A percentile compares a stretch with the other conserved stretches of the same genome.
phyloP scores from a whole-genome alignment of 495 filamentous ascomycete species.

The Daldinia vernicosa region DNA sequence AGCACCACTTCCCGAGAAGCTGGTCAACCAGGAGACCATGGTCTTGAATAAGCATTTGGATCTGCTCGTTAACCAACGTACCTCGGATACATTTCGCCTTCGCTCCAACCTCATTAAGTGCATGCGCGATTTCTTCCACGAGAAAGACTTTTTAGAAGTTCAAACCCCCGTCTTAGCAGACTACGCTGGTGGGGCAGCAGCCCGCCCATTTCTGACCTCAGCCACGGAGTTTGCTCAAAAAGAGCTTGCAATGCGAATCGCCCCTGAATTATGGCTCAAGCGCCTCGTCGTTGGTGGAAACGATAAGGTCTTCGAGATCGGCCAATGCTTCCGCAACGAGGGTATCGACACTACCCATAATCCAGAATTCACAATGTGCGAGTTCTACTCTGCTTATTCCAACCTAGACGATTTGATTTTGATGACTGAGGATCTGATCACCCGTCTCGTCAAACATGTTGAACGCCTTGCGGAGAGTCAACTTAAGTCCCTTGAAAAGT shows the following conservation, averaged over 20 bases:
- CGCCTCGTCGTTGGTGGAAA: constrained; percentile 91
- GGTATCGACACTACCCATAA: constrained; percentile 94
- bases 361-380: constrained; percentile 95
- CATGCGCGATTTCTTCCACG: constrained; percentile 76
- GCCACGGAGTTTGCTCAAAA: constrained; percentile 75
- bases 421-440: constrained; percentile 74
- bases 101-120: constrained; percentile 78
- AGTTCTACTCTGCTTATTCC: constrained; percentile 91
- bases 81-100: constrained; percentile 73
- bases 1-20: constrained; percentile 72
- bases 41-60: constrained; percentile 80
- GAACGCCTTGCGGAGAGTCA: constrained; percentile 57
- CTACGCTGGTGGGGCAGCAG: constrained; percentile 80
- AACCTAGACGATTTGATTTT: constrained; percentile 78
- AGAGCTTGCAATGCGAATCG: constrained; percentile 79
- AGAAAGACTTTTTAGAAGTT: constrained; percentile 80
- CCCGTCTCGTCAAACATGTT: constrained; percentile 64
- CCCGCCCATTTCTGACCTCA: constrained; percentile 82
- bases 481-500: constrained; percentile 55
- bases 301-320: constrained; percentile 90
- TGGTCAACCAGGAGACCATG: constrained; percentile 71
- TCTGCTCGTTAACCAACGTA: constrained; percentile 73
- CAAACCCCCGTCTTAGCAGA: constrained; percentile 86
- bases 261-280: constrained; percentile 96
- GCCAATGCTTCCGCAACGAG: constrained; percentile 93